phyloP scores from a whole-genome alignment of 2,329 filamentous ascomycete genomes.

The Aspergillus jensenii region DNA sequence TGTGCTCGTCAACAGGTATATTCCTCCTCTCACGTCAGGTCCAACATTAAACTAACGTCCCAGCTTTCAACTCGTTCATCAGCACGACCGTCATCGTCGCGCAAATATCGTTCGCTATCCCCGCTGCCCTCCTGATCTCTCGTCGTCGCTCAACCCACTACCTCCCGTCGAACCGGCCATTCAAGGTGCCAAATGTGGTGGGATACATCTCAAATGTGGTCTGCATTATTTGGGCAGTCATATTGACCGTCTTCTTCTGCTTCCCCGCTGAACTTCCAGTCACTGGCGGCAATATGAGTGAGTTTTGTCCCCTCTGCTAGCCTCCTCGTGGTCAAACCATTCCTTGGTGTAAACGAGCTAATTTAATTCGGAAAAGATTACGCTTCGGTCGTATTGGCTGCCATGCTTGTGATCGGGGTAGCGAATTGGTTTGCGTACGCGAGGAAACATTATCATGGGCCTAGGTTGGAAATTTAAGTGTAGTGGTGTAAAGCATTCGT shows the following conservation, averaged over 20 bases:
- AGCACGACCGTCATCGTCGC: conserved; percentile 23
- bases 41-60: not conserved
- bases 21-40: not conserved
- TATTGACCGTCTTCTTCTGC: conserved; percentile 22
- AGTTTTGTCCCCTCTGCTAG: not conserved
- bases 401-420: conserved; percentile 20
- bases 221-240: conserved; percentile 19
- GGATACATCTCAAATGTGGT: conserved; percentile 17
- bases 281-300: conserved; percentile 25
- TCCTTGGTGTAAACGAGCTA: not conserved
- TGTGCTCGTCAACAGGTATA: conserved; percentile 22
- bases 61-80: conserved; percentile 27
- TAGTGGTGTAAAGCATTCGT: not conserved
- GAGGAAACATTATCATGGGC: conserved; percentile 20
- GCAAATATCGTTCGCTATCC: conserved; percentile 24
- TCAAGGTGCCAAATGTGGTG: conserved; percentile 14
- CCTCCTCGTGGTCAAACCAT: not conserved
- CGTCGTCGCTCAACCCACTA: conserved; percentile 15
- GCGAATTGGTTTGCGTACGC: conserved; percentile 23
- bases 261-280: conserved; percentile 20
- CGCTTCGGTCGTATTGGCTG: conserved; percentile 18
- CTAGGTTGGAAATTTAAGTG: conserved; percentile 16
- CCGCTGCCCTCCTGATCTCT: conserved; percentile 18
- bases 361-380: conserved; percentile 16
- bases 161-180: conserved; percentile 15